These are phyloP conservation scores for Exsudoporus frostii DNA, from an alignment of 768 basidiomycete species.

Conservation along the genomic window DNA sequence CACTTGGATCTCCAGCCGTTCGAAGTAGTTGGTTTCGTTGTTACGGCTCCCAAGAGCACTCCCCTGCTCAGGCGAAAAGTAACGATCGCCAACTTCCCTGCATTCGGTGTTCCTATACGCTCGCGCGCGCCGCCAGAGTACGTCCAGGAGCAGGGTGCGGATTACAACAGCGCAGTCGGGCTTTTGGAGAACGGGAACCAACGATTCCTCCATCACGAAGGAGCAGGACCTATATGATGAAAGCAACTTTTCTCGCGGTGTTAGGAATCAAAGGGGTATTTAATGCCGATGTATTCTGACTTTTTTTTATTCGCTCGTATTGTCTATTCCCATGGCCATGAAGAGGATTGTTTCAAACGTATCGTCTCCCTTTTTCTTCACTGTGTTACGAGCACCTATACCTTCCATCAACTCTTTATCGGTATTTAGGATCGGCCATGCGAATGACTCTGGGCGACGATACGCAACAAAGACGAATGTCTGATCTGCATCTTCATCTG, in stretches of 20 bases:
- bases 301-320: slow-evolving; percentile 3
- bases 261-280: background rate
- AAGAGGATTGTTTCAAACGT: slow-evolving; percentile 67
- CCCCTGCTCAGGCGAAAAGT: slow-evolving; percentile 41
- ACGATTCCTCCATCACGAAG: slow-evolving; percentile 37
- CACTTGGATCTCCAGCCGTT: slow-evolving; percentile 42
- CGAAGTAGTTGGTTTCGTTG: slow-evolving; percentile 41
- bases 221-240: slow-evolving; percentile 1
- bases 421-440: slow-evolving; percentile 48
- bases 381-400: slow-evolving; percentile 46
- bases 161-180: slow-evolving; percentile 52
- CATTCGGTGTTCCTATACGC: slow-evolving; percentile 37
- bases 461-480: slow-evolving; percentile 62
- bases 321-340: slow-evolving; percentile 30
- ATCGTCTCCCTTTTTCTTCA: slow-evolving; percentile 53
- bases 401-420: slow-evolving; percentile 60
- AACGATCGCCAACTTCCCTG: slow-evolving; percentile 37
- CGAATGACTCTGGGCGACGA: slow-evolving; percentile 55
- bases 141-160: slow-evolving; percentile 36
- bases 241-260: background rate
- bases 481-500: slow-evolving; percentile 35
- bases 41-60: slow-evolving; percentile 17
- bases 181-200: slow-evolving; percentile 57
- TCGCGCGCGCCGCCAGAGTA: slow-evolving; percentile 57
- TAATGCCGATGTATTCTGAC: background rate